Evolutionary conservation across 164 flowering plant genomes (phyloP).

Genomic region (Nymphaea thermarum): DNA sequence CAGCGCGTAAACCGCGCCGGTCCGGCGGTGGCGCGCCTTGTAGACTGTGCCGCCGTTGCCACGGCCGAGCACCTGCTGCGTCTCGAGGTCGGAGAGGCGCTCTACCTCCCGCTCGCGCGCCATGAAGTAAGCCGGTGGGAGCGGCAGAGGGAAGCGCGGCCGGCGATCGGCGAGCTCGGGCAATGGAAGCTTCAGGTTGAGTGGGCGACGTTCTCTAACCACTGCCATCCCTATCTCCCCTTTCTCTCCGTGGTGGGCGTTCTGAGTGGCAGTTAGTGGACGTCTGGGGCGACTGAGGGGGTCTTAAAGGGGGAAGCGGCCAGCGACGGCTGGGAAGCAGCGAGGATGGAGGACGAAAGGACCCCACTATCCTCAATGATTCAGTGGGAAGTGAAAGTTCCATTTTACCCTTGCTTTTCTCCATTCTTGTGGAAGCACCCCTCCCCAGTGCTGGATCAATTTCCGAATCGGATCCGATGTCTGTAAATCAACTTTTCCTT

Average conservation of each 20-base stretch:
- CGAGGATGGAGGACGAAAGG: not conserved
- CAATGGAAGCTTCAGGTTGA: slow-evolving; percentile 23
- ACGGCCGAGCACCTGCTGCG: slow-evolving; percentile 48
- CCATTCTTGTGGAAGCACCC: too few species aligned
- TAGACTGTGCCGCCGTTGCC: slow-evolving; percentile 84
- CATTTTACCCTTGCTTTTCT: not conserved
- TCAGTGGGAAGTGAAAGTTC: not conserved
- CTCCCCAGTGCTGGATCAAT: too few species aligned
- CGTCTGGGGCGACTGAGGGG: not conserved
- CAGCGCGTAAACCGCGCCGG: slow-evolving; percentile 43
- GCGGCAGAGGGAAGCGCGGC: slow-evolving; percentile 24
- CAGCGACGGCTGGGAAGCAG: not conserved
- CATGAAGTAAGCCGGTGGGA: slow-evolving; percentile 18
- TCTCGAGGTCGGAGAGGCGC: slow-evolving; percentile 29
- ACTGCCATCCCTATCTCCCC: slow-evolving; percentile 22
- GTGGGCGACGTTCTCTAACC: slow-evolving; percentile 34
- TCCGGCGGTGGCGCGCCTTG: slow-evolving; percentile 48
- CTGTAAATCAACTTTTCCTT: too few species aligned
- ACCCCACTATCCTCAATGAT: not conserved
- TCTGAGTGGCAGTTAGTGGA: not conserved
- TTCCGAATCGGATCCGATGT: too few species aligned
- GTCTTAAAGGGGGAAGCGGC: not conserved
- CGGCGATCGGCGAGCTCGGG: slow-evolving; percentile 22
- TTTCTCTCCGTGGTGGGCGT: not conserved
- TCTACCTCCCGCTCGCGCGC: slow-evolving; percentile 7